Conservation (phyloP, 2,329 filamentous ascomycete genomes). For the Aspergillus texensis region DNA sequence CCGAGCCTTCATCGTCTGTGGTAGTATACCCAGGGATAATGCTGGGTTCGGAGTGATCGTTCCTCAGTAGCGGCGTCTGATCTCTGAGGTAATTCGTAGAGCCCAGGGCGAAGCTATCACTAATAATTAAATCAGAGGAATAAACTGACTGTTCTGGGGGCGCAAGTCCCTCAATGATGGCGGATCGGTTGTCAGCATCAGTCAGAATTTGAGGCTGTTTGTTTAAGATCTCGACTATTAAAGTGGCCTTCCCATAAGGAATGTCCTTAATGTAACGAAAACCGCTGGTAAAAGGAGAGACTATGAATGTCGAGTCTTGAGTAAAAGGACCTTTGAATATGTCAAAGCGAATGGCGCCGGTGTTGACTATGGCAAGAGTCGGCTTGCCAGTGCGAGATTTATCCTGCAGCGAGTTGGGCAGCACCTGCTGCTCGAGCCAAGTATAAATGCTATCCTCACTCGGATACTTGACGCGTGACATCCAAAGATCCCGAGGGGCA, state of each 20-base stretch:
- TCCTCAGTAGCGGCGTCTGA: conserved; percentile 33
- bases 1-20: conserved; percentile 75
- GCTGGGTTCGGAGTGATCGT: conserved; percentile 31
- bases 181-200: conserved; percentile 15
- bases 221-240: conserved; percentile 65
- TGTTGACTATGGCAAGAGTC: conserved; percentile 76
- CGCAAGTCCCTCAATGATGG: conserved; percentile 36
- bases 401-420: conserved; percentile 68
- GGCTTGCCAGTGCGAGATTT: conserved; percentile 62
- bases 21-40: conserved; percentile 83
- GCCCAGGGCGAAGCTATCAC: conserved; percentile 14
- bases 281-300: conserved; percentile 83
- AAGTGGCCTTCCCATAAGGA: conserved; percentile 72
- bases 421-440: conserved; percentile 74
- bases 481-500: conserved; percentile 78
- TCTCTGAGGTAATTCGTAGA: conserved; percentile 9
- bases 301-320: conserved; percentile 78
- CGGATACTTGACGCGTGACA: conserved; percentile 76
- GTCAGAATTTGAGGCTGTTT: conserved; percentile 56
- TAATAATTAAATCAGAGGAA: conserved; percentile 22
- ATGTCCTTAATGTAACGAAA: conserved; percentile 79
- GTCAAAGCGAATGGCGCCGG: conserved; percentile 90
- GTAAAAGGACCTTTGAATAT: conserved; percentile 93
- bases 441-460: conserved; percentile 75
- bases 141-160: conserved; percentile 49